A percentile compares a stretch with the other conserved stretches of the same genome.
phyloP scores from a whole-genome alignment of 2,329 filamentous ascomycete genomes.

The Hymenoscyphus occultus region DNA sequence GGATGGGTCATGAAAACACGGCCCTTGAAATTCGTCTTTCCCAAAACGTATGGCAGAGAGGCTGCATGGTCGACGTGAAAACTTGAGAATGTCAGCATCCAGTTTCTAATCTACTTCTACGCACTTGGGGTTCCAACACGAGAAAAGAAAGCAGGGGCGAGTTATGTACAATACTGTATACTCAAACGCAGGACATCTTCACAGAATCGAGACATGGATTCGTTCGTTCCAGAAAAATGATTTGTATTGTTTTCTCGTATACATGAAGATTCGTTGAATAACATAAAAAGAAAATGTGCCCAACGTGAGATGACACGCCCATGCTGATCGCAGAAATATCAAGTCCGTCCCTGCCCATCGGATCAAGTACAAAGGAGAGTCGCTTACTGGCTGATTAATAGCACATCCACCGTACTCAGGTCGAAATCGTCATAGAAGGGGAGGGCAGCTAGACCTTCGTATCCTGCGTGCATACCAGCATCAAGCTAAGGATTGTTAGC shows the following conservation, averaged over 20 bases:
- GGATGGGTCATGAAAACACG: slow-evolving; percentile 99
- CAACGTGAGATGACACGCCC: background rate
- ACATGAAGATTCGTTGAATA: slow-evolving; percentile 27
- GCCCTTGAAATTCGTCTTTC: slow-evolving; percentile 96
- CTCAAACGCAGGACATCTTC: slow-evolving; percentile 31
- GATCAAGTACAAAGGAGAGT: slow-evolving; percentile 21
- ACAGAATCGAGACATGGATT: slow-evolving; percentile 37
- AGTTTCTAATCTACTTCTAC: slow-evolving; percentile 5
- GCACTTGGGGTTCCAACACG: background rate
- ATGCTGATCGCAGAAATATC: slow-evolving; percentile 3
- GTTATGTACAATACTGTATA: slow-evolving; percentile 33
- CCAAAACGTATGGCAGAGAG: slow-evolving; percentile 93
- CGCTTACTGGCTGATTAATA: slow-evolving; percentile 98
- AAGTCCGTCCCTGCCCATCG: background rate
- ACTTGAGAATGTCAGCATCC: slow-evolving; percentile 50
- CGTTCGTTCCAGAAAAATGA: slow-evolving; percentile 34
- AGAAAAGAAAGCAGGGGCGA: slow-evolving; percentile 13
- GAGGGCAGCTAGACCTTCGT: slow-evolving; percentile 87
- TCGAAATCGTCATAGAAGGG: slow-evolving; percentile 99
- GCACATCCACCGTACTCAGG: slow-evolving; percentile 91
- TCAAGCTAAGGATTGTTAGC: slow-evolving; percentile 59
- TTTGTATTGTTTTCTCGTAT: slow-evolving; percentile 46
- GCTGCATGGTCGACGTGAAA: slow-evolving; percentile 99
- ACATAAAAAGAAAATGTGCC: background rate
- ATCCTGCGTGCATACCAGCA: slow-evolving; percentile 93